Base-by-base conservation (phyloP, 148 eudicot genomes). In the Hydrangea macrophylla region DNA sequence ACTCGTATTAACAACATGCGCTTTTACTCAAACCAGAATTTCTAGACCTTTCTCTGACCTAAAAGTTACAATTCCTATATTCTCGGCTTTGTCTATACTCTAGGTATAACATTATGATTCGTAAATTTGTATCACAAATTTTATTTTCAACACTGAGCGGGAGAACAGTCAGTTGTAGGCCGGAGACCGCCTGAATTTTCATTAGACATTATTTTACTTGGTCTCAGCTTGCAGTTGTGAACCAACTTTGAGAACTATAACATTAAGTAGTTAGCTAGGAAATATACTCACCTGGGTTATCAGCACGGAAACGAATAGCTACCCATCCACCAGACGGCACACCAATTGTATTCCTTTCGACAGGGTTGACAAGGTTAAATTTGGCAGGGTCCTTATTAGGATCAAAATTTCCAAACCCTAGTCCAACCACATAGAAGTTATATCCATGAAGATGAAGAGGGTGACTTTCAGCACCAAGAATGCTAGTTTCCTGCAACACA, bases 251-350 rank as follows among this genome's bases (percentile, higher is more conserved):
- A n/a, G n/a, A n/a, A n/a, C n/a, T n/a, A n/a, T n/a, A n/a, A n/a
- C n/a, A n/a, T 11, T 42, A 42, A 11, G 48, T 42, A 18, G 11
- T 42, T 42, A 42, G 17, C 17, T 7, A 7, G 13, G 11, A 42
- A 11, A 42, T 42, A 4, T 8, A 42, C 50, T 42, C n/a, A 83
- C 88, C 88, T 69, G 92, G 96, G 42, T 87, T 87, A 67, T 90
- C 88, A 0, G 92, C 86, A 9, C 28, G 67, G 55, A 90, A 90
- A 3, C 88, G 82, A 40, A 90, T 69, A 7, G 96, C 90, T 1
- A 80, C 84, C 96, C 90, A 90, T 31, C 90, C 92, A 36, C 90
- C 96, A 0, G 92, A 76, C 0, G 92, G 96, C 45, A 90, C 88
- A 0, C 75, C 82, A 2, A 83, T 65, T 0, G 96, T 87, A 50